A percentile compares a stretch with the other conserved stretches of the same genome.
Evolutionary conservation across 2,329 filamentous ascomycete species (phyloP).

Genomic region (Fusarium redolens): DNA sequence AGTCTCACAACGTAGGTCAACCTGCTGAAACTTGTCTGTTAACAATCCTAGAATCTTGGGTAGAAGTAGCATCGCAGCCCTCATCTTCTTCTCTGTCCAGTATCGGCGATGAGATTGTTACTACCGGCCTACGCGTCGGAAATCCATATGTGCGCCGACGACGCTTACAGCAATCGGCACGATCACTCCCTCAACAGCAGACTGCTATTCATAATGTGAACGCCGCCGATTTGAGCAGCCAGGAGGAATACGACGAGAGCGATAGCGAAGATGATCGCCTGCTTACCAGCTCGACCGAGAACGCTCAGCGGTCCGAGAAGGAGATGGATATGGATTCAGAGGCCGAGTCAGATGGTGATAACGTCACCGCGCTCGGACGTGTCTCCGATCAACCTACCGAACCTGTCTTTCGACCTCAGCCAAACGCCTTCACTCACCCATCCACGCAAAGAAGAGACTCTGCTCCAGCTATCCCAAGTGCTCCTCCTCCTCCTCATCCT

Average conservation of each 20-base stretch:
- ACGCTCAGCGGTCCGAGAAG: slow-evolving; percentile 54
- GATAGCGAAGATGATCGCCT: slow-evolving; percentile 86
- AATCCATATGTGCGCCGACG: slow-evolving; percentile 72
- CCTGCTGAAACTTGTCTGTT: slow-evolving; percentile 7
- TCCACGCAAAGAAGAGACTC: slow-evolving; percentile 62
- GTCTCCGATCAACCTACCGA: slow-evolving; percentile 64
- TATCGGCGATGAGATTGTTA: slow-evolving; percentile 88
- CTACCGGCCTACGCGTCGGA: slow-evolving; percentile 84
- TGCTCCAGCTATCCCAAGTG: slow-evolving; percentile 55
- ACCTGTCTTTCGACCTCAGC: slow-evolving; percentile 81
- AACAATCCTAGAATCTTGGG: slow-evolving; percentile 83
- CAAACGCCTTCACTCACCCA: slow-evolving; percentile 91
- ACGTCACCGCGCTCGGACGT: slow-evolving; percentile 81
- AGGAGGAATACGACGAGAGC: slow-evolving; percentile 94
- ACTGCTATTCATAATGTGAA: slow-evolving; percentile 57
- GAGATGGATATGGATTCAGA: slow-evolving; percentile 59
- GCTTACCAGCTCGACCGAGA: slow-evolving; percentile 69
- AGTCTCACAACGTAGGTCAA: slow-evolving; percentile 23
- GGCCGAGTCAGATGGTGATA: slow-evolving; percentile 72
- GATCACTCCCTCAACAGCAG: slow-evolving; percentile 54
- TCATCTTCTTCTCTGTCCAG: slow-evolving; percentile 94
- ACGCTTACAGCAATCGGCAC: slow-evolving; percentile 52
- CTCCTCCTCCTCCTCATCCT: slow-evolving; percentile 58
- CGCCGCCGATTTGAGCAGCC: slow-evolving; percentile 73
- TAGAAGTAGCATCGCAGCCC: slow-evolving; percentile 91